These are phyloP conservation scores for Coprinopsis cinerea DNA, from an alignment of 768 basidiomycete genomes.

Conservation along the genomic window DNA sequence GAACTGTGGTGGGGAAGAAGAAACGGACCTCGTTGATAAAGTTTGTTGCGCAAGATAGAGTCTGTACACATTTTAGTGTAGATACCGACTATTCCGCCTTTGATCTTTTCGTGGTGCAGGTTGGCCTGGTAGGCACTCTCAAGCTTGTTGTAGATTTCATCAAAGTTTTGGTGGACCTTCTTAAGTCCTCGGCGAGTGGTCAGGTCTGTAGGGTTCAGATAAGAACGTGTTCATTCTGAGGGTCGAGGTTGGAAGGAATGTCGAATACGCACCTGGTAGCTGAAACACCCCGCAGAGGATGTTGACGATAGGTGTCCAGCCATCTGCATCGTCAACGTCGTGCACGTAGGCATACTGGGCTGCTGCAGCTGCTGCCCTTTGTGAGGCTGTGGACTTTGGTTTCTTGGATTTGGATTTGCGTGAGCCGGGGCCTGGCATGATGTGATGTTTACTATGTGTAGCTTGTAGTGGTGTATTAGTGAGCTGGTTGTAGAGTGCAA, in stretches of 20 bases:
- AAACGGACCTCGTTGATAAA: slow-evolving; percentile 47
- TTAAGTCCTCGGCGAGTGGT: slow-evolving; percentile 53
- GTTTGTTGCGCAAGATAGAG: slow-evolving; percentile 51
- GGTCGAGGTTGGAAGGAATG: neutral
- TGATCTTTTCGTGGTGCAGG: slow-evolving; percentile 38
- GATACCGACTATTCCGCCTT: slow-evolving; percentile 54
- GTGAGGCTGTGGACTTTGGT: slow-evolving; percentile 8
- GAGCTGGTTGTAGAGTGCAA: no score
- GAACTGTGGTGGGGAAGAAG: neutral
- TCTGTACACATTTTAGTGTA: slow-evolving; percentile 61
- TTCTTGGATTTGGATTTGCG: slow-evolving; percentile 11
- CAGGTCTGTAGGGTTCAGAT: slow-evolving; percentile 35
- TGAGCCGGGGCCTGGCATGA: slow-evolving; percentile 17
- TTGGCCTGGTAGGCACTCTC: slow-evolving; percentile 43
- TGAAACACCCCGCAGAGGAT: slow-evolving; percentile 45
- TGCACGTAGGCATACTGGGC: slow-evolving; percentile 26
- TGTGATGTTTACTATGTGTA: no score
- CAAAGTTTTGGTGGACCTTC: slow-evolving; percentile 55
- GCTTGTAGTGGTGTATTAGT: no score
- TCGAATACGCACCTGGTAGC: slow-evolving; percentile 42
- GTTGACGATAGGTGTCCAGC: slow-evolving; percentile 43
- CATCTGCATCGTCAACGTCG: slow-evolving; percentile 41
- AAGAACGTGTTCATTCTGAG: neutral
- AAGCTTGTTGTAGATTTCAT: slow-evolving; percentile 41
- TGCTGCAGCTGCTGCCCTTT: neutral